These are phyloP conservation scores for Nyctanthes arbortristis DNA, from an alignment of 257 asterid genomes.

Conservation along the genomic window DNA sequence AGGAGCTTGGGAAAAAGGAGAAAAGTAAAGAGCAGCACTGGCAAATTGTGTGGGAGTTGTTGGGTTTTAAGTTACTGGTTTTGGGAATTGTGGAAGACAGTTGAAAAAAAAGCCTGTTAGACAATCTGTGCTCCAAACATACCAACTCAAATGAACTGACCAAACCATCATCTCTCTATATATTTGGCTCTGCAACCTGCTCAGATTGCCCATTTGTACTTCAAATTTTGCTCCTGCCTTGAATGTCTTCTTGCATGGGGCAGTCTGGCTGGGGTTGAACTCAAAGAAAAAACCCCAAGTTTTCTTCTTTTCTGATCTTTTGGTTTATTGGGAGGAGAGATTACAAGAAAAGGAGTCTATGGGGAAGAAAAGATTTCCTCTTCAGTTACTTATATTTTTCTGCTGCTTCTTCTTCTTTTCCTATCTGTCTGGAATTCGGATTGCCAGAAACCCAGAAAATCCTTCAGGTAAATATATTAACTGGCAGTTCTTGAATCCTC, in stretches of 20 bases:
- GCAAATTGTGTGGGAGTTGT: slow-evolving; percentile 22
- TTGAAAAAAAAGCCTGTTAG: slow-evolving; percentile 35
- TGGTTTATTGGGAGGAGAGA: slow-evolving; percentile 31
- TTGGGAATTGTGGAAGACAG: slow-evolving; percentile 36
- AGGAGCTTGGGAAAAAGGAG: background rate
- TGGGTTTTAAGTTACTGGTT: slow-evolving; percentile 25
- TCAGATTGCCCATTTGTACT: background rate
- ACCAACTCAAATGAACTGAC: slow-evolving; percentile 48
- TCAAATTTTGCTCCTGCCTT: background rate
- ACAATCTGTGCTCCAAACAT: slow-evolving; percentile 51
- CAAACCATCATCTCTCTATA: slow-evolving; percentile 17
- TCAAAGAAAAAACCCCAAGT: background rate
- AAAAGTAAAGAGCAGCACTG: background rate
- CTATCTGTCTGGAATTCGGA: slow-evolving; percentile 7
- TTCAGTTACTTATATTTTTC: background rate
- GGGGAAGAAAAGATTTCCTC: slow-evolving; percentile 4
- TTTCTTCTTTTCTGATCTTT: background rate
- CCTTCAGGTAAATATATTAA: slow-evolving; percentile 33
- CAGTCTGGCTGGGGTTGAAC: slow-evolving; percentile 3
- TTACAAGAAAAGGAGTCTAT: slow-evolving; percentile 18
- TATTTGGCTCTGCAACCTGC: background rate
- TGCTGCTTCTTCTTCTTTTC: slow-evolving; percentile 21
- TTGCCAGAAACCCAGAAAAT: background rate
- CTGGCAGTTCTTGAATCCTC: background rate
- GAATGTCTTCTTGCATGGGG: slow-evolving; percentile 24